Evolutionary conservation across 768 basidiomycete species (phyloP).

Genomic region (Panellus pusillus): DNA sequence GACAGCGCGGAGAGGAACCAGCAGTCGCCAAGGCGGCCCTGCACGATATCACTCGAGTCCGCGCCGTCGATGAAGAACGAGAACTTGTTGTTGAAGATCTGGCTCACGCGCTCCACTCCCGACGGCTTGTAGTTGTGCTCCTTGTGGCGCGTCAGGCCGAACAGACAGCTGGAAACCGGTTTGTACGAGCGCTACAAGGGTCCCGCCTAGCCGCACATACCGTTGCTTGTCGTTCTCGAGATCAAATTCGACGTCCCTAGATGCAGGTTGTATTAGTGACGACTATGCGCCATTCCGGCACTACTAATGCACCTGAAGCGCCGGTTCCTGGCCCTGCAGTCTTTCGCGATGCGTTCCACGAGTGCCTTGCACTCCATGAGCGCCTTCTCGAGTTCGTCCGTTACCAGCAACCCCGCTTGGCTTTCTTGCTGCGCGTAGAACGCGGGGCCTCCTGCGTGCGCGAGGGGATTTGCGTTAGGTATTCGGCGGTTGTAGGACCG

Average conservation of each 20-base stretch:
- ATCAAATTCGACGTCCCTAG: slow-evolving; percentile 58
- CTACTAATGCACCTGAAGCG: slow-evolving; percentile 44
- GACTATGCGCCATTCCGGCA: background rate
- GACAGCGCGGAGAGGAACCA: slow-evolving; percentile 58
- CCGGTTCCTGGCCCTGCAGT: slow-evolving; percentile 46
- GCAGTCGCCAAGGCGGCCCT: slow-evolving; percentile 54
- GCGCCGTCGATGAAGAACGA: slow-evolving; percentile 50
- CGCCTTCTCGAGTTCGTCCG: slow-evolving; percentile 49
- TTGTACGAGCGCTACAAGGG: background rate
- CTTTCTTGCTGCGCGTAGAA: slow-evolving; percentile 31
- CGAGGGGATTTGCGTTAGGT: slow-evolving; percentile 2
- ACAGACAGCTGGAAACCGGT: slow-evolving; percentile 38
- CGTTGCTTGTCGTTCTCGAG: slow-evolving; percentile 49
- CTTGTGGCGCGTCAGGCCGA: slow-evolving; percentile 32
- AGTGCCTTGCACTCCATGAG: slow-evolving; percentile 46
- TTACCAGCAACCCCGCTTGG: slow-evolving; percentile 46
- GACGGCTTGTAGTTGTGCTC: slow-evolving; percentile 32
- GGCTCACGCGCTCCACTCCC: slow-evolving; percentile 43
- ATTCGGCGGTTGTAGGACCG: too few relatives aligned
- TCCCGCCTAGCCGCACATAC: background rate
- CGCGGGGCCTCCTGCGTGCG: slow-evolving; percentile 1
- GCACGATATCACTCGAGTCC: slow-evolving; percentile 48
- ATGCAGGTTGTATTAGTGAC: background rate
- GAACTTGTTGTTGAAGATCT: slow-evolving; percentile 52
- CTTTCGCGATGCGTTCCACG: slow-evolving; percentile 45